Conservation (phyloP, 225 moss, liverwort and hornwort species). For the Sphagnum tenellum region DNA sequence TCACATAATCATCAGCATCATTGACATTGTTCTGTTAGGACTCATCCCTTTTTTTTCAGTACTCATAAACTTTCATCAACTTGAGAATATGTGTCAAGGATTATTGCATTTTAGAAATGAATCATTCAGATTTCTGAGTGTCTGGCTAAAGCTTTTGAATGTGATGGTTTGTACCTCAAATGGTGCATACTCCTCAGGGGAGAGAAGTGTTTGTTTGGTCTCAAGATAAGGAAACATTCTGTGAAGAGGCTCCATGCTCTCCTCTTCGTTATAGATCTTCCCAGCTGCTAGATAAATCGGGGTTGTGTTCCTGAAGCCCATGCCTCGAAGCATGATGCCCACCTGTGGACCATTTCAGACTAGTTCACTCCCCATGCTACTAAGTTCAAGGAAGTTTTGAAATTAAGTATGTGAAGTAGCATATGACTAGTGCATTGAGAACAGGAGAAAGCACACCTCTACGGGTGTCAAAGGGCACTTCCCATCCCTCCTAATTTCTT, state of each 20-base stretch:
- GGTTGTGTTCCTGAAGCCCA: slow-evolving; percentile 83
- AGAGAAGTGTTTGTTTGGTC: slow-evolving; percentile 74
- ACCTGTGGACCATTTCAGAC: slow-evolving; percentile 34
- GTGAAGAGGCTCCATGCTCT: slow-evolving; percentile 71
- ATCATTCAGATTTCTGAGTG: too few species aligned
- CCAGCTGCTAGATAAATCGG: slow-evolving; percentile 92
- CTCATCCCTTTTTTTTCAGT: not conserved
- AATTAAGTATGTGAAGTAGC: too few species aligned
- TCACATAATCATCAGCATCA: not conserved
- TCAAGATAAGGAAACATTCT: slow-evolving; percentile 88
- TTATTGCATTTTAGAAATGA: too few species aligned
- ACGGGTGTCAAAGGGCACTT: slow-evolving; percentile 96
- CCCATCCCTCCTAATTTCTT: slow-evolving; percentile 66
- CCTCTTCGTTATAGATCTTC: slow-evolving; percentile 67
- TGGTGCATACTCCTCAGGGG: slow-evolving; percentile 58
- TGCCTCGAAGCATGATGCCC: slow-evolving; percentile 97
- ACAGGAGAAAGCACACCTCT: slow-evolving; percentile 34
- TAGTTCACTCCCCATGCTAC: not conserved
- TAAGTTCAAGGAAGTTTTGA: too few species aligned
- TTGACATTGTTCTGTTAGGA: too few species aligned
- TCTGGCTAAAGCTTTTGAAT: too few species aligned
- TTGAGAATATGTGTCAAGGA: too few species aligned
- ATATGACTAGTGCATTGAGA: too few species aligned
- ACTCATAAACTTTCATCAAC: not conserved
- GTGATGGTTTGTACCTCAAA: slow-evolving; percentile 41